Evolutionary conservation across 1,139 yeast genomes (phyloP).

Genomic region (Blastobotrys serpentis): DNA sequence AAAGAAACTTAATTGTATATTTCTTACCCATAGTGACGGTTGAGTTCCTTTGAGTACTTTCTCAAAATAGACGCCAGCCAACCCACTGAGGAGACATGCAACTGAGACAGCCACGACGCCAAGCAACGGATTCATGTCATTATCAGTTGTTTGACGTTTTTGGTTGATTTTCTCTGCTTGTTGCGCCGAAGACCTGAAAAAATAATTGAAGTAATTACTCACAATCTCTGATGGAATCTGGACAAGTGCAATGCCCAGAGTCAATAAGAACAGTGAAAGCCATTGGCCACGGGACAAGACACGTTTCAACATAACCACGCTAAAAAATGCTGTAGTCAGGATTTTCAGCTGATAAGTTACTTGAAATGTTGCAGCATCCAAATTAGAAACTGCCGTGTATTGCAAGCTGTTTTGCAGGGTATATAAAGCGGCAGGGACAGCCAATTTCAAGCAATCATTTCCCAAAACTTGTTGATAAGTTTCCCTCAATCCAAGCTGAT

Average conservation of each 20-base stretch:
- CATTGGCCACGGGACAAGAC: conserved; percentile 38
- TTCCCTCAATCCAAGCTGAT: conserved; percentile 22
- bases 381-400: conserved; percentile 44
- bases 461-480: conserved; percentile 36
- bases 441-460: conserved; percentile 42
- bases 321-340: conserved; percentile 45
- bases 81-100: conserved; percentile 42
- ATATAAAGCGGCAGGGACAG: conserved; percentile 44
- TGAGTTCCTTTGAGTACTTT: conserved; percentile 42
- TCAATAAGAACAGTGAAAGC: conserved; percentile 40
- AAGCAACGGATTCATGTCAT: conserved; percentile 32
- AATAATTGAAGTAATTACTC: conserved; percentile 10
- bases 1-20: conserved; percentile 42
- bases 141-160: conserved; percentile 10
- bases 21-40: conserved; percentile 43
- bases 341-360: conserved; percentile 46
- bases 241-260: conserved; percentile 44
- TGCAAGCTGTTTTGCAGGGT: conserved; percentile 44
- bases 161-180: conserved; percentile 8
- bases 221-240: conserved; percentile 40
- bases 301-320: conserved; percentile 42
- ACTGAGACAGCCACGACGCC: conserved; percentile 42
- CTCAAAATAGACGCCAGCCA: conserved; percentile 46
- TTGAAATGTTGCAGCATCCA: conserved; percentile 46
- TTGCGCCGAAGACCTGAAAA: not conserved